A percentile compares a stretch with the other conserved stretches of the same genome.
Conservation (phyloP, 2,329 filamentous ascomycete genomes). For the Claviceps sp. region DNA sequence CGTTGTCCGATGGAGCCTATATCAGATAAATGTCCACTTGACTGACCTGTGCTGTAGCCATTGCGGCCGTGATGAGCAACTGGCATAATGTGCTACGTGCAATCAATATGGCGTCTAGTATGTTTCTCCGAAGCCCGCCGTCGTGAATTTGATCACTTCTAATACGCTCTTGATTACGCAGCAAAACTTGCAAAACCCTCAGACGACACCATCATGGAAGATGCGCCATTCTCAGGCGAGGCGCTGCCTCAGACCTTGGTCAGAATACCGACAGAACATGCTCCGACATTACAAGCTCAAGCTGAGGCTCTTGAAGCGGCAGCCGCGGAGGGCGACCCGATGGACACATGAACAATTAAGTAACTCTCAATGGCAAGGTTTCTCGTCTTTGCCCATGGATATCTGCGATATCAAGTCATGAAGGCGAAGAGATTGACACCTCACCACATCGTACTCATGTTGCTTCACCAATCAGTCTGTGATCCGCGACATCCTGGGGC, state of each 20-base stretch:
- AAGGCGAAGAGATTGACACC: background rate
- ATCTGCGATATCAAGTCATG: background rate
- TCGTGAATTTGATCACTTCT: background rate
- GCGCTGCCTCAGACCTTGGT: slow-evolving; percentile 69
- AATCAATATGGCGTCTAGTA: slow-evolving; percentile 78
- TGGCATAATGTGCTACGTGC: slow-evolving; percentile 79
- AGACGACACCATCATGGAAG: slow-evolving; percentile 19
- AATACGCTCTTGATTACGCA: slow-evolving; percentile 20
- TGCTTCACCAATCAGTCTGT: background rate
- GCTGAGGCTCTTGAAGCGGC: slow-evolving; percentile 36
- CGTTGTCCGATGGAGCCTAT: slow-evolving; percentile 9
- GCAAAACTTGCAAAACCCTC: slow-evolving; percentile 56
- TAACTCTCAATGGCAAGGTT: background rate
- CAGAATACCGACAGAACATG: slow-evolving; percentile 71
- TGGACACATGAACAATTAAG: slow-evolving; percentile 2
- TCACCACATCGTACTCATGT: background rate
- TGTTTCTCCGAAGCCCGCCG: slow-evolving; percentile 13
- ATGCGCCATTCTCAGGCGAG: slow-evolving; percentile 24
- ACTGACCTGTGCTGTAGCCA: slow-evolving; percentile 39
- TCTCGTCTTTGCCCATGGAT: background rate
- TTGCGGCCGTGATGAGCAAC: slow-evolving; percentile 72
- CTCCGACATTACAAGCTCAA: slow-evolving; percentile 48
- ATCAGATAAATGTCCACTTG: background rate
- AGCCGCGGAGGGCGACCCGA: slow-evolving; percentile 24
- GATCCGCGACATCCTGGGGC: background rate